Percentiles rank a stretch among this genome's conserved stretches.
phyloP scores from a whole-genome alignment of 768 basidiomycete genomes.

The Neoboletus magnificus region DNA sequence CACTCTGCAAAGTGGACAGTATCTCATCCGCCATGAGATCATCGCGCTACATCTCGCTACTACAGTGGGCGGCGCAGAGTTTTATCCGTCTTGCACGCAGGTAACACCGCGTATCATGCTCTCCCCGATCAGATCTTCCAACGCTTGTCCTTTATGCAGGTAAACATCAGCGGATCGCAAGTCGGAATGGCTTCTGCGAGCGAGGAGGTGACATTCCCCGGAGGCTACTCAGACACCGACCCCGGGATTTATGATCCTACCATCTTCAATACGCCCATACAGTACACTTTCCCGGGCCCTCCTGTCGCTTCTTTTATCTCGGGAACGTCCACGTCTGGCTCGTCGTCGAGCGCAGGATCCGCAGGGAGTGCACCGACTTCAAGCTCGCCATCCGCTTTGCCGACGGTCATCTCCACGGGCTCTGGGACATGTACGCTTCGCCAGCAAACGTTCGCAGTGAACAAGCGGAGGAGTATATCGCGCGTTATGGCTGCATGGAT shows the following conservation, averaged over 20 bases:
- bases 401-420: constrained; percentile 3
- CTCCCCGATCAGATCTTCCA: neutral
- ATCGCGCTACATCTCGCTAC: constrained; percentile 69
- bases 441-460: constrained; percentile 19
- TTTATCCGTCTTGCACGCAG: constrained; percentile 71
- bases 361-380: neutral
- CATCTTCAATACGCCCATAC: constrained; percentile 30
- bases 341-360: constrained; percentile 5
- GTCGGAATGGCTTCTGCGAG: constrained; percentile 43
- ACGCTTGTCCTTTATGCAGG: constrained; percentile 28
- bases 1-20: constrained; percentile 62
- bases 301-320: constrained; percentile 41
- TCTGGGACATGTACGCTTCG: constrained; percentile 15
- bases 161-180: constrained; percentile 52
- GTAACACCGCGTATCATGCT: constrained; percentile 13
- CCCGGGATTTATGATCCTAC: constrained; percentile 65
- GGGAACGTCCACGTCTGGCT: constrained; percentile 13
- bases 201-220: constrained; percentile 66
- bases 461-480: constrained; percentile 15
- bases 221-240: constrained; percentile 67
- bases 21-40: constrained; percentile 77
- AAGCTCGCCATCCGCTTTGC: constrained; percentile 5
- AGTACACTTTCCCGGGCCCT: constrained; percentile 55
- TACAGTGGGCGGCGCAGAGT: constrained; percentile 64
- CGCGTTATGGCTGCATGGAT: constrained; percentile 21